Evolutionary conservation across 768 basidiomycete genomes (phyloP), one percentile per base, ranked within the genome.

Genomic region (Mycena metata): DNA sequence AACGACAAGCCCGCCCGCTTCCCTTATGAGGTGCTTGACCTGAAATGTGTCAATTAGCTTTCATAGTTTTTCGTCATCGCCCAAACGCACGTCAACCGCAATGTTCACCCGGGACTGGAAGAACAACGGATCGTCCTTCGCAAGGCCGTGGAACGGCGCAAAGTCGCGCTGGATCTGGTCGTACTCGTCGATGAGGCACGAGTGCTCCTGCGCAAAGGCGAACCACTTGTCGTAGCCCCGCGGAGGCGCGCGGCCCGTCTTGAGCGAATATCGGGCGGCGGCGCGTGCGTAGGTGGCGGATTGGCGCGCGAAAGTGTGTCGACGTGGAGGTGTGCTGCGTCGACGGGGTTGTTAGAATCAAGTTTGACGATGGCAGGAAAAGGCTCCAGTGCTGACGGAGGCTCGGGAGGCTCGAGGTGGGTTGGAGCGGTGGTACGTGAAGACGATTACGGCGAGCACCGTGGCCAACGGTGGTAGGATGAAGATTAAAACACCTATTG

Each of bases 141-240:
- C 61, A 9, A 61, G 46, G 12, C 49, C 26, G 26, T 65, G 58
- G 24, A 56, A 65, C 43, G 64, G 64, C 21, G 36, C 56, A 36
- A 69, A 64, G 56, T 69, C 61, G 43, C 61, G 52, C 4, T 41
- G 10, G 30, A 69, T 63, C 41, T 69, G 67, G 30, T 69, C 61
- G 47, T 69, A 69, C 15, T 69, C 67, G 61, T 69, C 67, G 52
- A 69, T 58, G 39, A 69, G 55, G 35, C 67, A 69, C 6, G 45
- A 57, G 23, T 64, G 39, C 26, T 19, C 49, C 43, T 50, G 26
- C 17, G 67, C 67, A 30, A 63, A 64, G 24, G 39, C 21, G 67
- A 69, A 69, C 67, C 67, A 69, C 39, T 58, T 64, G 62, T 63
- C 55, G 49, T 58, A 64, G 30, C 58, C n/a, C 11, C 36, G 57